Conservation (phyloP, 148 eudicot species). For the Pharnaceum exiguum region DNA sequence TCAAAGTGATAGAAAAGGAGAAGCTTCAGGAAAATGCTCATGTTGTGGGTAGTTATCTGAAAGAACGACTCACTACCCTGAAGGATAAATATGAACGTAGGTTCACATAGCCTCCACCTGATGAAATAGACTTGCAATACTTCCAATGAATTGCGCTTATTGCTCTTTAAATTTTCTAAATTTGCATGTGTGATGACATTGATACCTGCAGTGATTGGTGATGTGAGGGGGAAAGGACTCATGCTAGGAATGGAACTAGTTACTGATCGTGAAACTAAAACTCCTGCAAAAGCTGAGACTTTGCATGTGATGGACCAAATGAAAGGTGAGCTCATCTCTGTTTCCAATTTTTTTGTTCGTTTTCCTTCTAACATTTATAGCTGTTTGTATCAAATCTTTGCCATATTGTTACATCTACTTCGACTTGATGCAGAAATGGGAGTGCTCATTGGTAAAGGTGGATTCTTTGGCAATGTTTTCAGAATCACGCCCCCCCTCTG, state of each 20-base stretch:
- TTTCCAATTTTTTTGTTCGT: background rate
- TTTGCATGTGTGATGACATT: background rate
- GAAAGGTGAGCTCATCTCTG: slow-evolving; percentile 52
- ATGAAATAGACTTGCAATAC: background rate
- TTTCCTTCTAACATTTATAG: background rate
- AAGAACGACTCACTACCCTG: slow-evolving; percentile 58
- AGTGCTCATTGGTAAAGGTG: slow-evolving; percentile 93
- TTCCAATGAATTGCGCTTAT: too few relatives aligned
- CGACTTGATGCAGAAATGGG: slow-evolving; percentile 54
- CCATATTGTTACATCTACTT: background rate
- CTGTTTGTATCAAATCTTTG: background rate
- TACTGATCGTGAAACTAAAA: slow-evolving; percentile 70
- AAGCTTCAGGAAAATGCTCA: slow-evolving; percentile 87
- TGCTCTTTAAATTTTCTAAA: background rate
- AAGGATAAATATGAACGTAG: slow-evolving; percentile 81
- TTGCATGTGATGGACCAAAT: slow-evolving; percentile 87
- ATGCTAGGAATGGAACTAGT: slow-evolving; percentile 94
- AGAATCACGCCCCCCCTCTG: slow-evolving; percentile 97
- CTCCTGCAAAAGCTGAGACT: slow-evolving; percentile 86
- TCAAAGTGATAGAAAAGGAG: slow-evolving; percentile 82
- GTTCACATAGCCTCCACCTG: slow-evolving; percentile 7
- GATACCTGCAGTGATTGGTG: slow-evolving; percentile 76
- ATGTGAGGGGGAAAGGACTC: slow-evolving; percentile 95
- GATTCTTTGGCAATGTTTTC: slow-evolving; percentile 88
- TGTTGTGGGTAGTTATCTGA: slow-evolving; percentile 73